A percentile compares a stretch with the other conserved stretches of the same genome.
phyloP scores from a whole-genome alignment of 2,329 filamentous ascomycete species.

The Aspergillus sp. region DNA sequence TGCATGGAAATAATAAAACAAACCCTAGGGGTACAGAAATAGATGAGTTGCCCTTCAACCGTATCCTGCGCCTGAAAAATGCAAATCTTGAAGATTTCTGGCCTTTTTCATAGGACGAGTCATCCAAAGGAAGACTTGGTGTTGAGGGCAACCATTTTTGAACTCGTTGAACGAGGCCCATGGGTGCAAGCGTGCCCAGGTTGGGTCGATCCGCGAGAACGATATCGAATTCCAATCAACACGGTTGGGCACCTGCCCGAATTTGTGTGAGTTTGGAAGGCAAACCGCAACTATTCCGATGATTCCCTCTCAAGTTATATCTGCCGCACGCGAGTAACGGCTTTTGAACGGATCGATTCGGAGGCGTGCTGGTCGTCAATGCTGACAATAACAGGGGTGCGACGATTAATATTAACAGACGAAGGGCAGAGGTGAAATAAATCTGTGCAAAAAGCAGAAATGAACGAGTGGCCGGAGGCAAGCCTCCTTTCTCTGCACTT shows the following conservation, averaged over 20 bases:
- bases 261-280: background rate
- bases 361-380: conserved; percentile 2
- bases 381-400: conserved; percentile 3
- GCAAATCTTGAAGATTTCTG: conserved; percentile 57
- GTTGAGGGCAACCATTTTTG: conserved; percentile 52
- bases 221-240: conserved; percentile 14
- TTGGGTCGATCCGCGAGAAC: conserved; percentile 18
- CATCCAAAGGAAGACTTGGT: conserved; percentile 47
- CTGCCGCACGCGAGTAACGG: conserved; percentile 18
- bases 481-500: conserved; percentile 41
- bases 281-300: background rate
- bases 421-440: conserved; percentile 18
- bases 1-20: conserved; percentile 86
- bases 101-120: conserved; percentile 46
- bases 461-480: conserved; percentile 45
- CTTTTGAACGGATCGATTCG: conserved; percentile 7
- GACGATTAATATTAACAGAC: conserved; percentile 21
- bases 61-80: conserved; percentile 83
- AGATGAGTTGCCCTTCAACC: conserved; percentile 85
- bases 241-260: conserved; percentile 6
- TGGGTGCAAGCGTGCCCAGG: conserved; percentile 36
- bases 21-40: conserved; percentile 90
- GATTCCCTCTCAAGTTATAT: conserved; percentile 5
- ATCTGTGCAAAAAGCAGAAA: conserved; percentile 20
- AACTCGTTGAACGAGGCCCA: conserved; percentile 56